phyloP scores from a whole-genome alignment of 208 protist genomes.

The Sergeia podlipaevii region DNA sequence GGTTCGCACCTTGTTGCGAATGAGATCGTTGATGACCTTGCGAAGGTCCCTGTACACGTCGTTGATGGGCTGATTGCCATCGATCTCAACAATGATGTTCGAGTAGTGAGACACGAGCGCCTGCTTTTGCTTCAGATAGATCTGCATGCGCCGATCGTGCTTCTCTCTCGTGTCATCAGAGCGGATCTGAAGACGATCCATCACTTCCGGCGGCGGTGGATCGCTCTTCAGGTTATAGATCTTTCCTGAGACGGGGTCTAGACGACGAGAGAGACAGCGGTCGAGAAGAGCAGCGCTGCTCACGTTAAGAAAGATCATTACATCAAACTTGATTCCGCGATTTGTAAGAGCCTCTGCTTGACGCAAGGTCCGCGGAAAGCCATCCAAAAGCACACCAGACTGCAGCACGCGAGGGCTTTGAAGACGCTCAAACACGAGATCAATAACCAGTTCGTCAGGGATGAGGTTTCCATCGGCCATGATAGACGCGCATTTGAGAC shows the following conservation, averaged over 20 bases:
- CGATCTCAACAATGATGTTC: slow-evolving; percentile 47
- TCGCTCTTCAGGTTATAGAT: slow-evolving; percentile 79
- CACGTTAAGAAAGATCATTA: slow-evolving; percentile 72
- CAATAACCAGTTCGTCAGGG: slow-evolving; percentile 69
- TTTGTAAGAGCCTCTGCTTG: slow-evolving; percentile 74
- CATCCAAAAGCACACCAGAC: slow-evolving; percentile 88
- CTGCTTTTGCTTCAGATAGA: slow-evolving; percentile 62
- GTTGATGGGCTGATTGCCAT: slow-evolving; percentile 42
- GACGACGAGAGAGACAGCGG: slow-evolving; percentile 51
- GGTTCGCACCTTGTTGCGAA: slow-evolving; percentile 11
- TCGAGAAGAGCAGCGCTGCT: slow-evolving; percentile 37
- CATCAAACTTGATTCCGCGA: slow-evolving; percentile 60
- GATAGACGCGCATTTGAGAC: slow-evolving; percentile 31
- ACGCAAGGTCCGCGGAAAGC: slow-evolving; percentile 90
- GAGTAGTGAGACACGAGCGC: slow-evolving; percentile 52
- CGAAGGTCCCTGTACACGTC: slow-evolving; percentile 37
- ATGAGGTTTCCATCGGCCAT: slow-evolving; percentile 82
- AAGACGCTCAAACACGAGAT: slow-evolving; percentile 59
- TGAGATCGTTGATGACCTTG: slow-evolving; percentile 21
- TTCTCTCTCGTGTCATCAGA: slow-evolving; percentile 81
- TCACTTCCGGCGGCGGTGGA: slow-evolving; percentile 60
- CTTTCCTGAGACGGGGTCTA: slow-evolving; percentile 67
- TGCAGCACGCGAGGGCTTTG: slow-evolving; percentile 24
- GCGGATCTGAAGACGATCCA: slow-evolving; percentile 70
- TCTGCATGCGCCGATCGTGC: slow-evolving; percentile 60